Evolutionary conservation across 2,329 filamentous ascomycete genomes (phyloP).

Genomic region (Trichoderma sp.): DNA sequence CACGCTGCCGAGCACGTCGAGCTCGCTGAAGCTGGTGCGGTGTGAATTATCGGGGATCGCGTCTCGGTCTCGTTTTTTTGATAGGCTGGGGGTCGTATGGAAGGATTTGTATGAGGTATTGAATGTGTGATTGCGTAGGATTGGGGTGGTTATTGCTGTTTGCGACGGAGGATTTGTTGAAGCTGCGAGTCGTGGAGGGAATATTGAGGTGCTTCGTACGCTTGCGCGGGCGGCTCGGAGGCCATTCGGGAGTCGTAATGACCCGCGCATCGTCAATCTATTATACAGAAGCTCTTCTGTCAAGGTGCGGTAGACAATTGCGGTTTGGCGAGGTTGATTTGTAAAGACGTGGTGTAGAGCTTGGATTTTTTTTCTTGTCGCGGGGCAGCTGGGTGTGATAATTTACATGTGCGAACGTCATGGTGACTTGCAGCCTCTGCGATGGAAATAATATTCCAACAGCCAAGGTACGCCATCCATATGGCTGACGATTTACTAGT

Average conservation of each 20-base stretch:
- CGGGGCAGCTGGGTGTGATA: conserved; percentile 8
- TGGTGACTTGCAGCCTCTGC: not conserved
- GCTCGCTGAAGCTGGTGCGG: conserved; percentile 65
- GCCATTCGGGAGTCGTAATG: conserved; percentile 26
- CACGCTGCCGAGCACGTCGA: conserved; percentile 77
- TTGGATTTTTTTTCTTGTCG: conserved; percentile 8
- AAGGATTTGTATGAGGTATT: conserved; percentile 1
- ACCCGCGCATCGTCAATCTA: conserved; percentile 25
- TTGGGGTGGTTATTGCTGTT: not conserved
- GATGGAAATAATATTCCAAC: not conserved
- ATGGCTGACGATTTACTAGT: not conserved
- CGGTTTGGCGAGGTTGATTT: not conserved
- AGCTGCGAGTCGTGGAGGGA: not conserved
- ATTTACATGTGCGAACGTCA: conserved; percentile 17
- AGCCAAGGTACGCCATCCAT: not conserved
- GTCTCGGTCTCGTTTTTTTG: conserved; percentile 19
- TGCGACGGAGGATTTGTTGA: not conserved
- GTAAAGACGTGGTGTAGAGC: conserved; percentile 5
- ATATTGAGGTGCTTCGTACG: conserved; percentile 12
- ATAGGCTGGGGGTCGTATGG: conserved; percentile 23
- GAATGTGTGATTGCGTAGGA: not conserved
- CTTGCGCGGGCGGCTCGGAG: conserved; percentile 28
- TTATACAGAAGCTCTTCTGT: not conserved
- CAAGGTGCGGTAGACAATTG: not conserved
- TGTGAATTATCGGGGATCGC: conserved; percentile 37